Percentiles rank a stretch among this genome's conserved stretches.
These are phyloP conservation scores for Globisporangium abappressorium DNA, from an alignment of 352 stramenopile genomes.

Conservation along the genomic window DNA sequence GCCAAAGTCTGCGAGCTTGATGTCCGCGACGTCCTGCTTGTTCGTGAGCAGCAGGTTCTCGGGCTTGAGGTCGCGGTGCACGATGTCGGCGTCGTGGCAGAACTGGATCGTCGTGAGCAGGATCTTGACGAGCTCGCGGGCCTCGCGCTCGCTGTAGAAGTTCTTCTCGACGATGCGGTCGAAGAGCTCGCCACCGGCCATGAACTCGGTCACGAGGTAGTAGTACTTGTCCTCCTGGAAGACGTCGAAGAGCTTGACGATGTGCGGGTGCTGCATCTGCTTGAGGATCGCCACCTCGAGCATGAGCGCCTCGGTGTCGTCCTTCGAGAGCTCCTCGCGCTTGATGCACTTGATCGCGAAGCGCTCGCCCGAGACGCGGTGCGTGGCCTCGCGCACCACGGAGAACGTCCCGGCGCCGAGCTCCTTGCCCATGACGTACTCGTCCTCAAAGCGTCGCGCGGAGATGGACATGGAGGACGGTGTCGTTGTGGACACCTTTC, in stretches of 20 bases:
- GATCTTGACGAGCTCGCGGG: conserved; percentile 71
- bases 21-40: conserved; percentile 70
- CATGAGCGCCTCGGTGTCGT: conserved; percentile 72
- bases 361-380: conserved; percentile 35
- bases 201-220: conserved; percentile 98
- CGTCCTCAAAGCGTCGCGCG: conserved; percentile 45
- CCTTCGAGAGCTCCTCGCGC: conserved; percentile 37
- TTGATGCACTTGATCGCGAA: conserved; percentile 72
- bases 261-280: conserved; percentile 86
- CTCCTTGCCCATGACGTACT: conserved; percentile 57
- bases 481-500: neutral
- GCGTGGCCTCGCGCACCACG: conserved; percentile 47
- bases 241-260: conserved; percentile 89
- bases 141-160: conserved; percentile 82
- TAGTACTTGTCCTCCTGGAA: conserved; percentile 91
- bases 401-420: conserved; percentile 63
- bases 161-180: conserved; percentile 88
- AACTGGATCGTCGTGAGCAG: conserved; percentile 82
- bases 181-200: conserved; percentile 85
- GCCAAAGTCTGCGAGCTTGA: conserved; percentile 83
- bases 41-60: conserved; percentile 93
- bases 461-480: conserved; percentile 1
- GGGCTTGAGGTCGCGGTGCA: conserved; percentile 95
- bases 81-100: conserved; percentile 84
- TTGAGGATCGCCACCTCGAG: conserved; percentile 76